phyloP scores from a whole-genome alignment of 768 basidiomycete species.

The Stropharia rugosoannulata region DNA sequence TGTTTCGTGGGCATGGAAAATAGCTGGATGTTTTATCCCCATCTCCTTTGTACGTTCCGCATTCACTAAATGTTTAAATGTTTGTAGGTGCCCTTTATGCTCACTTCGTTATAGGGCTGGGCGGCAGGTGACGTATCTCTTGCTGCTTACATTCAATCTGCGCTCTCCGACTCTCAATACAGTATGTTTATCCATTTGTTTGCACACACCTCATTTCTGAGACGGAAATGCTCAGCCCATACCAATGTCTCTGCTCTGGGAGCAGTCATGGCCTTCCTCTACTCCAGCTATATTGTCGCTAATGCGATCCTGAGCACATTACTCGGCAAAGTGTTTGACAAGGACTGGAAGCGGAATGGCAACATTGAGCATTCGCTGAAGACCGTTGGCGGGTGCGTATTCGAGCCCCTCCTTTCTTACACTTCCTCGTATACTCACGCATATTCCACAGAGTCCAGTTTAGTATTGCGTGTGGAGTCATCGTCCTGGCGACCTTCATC shows the following conservation, averaged over 20 bases:
- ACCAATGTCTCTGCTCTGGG: constrained; percentile 26
- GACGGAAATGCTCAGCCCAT: constrained; percentile 17
- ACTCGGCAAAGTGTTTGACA: constrained; percentile 31
- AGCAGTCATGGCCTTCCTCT: constrained; percentile 33
- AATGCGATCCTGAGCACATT: constrained; percentile 27
- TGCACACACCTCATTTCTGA: background rate
- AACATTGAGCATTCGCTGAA: constrained; percentile 22
- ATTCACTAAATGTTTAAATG: background rate
- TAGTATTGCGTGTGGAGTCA: constrained; percentile 26
- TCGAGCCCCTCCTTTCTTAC: no score
- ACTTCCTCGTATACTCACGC: background rate
- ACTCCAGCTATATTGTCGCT: constrained; percentile 32
- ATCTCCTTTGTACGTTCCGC: constrained; percentile 24
- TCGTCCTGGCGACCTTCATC: constrained; percentile 28
- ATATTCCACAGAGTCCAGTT: constrained; percentile 22
- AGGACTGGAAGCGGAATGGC: constrained; percentile 19
- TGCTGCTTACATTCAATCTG: constrained; percentile 32
- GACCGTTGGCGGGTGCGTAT: constrained; percentile 28
- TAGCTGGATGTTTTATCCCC: constrained; percentile 30
- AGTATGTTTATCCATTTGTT: constrained; percentile 11
- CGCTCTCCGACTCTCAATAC: constrained; percentile 25
- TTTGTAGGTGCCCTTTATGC: background rate
- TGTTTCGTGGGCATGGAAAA: constrained; percentile 30
- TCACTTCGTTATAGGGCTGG: constrained; percentile 24
- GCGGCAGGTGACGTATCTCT: constrained; percentile 34